Evolutionary conservation across 441 rosid species (phyloP), one percentile per base, ranked within the genome.

Genomic region (Macaranga tanarius): DNA sequence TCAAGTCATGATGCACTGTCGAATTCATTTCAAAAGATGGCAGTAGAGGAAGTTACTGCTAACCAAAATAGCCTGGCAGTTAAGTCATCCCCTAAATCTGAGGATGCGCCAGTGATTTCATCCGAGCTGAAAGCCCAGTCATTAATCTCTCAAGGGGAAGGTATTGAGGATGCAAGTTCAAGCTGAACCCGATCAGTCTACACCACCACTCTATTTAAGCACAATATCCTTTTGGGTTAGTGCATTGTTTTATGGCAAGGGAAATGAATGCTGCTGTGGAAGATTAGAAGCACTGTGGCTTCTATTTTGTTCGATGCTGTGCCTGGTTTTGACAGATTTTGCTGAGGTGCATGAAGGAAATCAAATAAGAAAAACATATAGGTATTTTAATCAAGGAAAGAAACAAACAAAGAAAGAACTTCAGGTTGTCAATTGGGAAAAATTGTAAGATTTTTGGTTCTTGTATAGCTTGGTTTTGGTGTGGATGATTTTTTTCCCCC

Each of bases 1-100:
- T 70, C 81, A n/a, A 75, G 82, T 69, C 20, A 69, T 28, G 75
- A 73, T 52, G 55, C 59, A 70, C 71, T 81, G 65, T 48, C 78
- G 9, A 71, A 76, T 55, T 78, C 92, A 16, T 60, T 86, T 38
- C 76, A 86, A 70, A 79, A 75, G 67, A 73, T 86, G 50, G 55
- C 82, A 19, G 34, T 85, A 56, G 82, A 77, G 31, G 89, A 79
- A 56, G 71, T 58, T 25, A 52, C 76, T 58, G 38, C 50, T 62
- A 58, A 69, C 69, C 79, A 73, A 44, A 74, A 69, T 47, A 64
- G 70, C 31, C 23, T 12, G 23, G 44, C 69, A 5, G 57, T 47
- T 28, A 44, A 68, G 20, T 62, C 65, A 12, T 61, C 69, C 7
- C 70, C 58, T 65, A 74, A 62, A 42, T 0, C 31, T 0, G 77